These are phyloP conservation scores for Ricinus communis DNA, from an alignment of 345 rosid species.

Conservation along the genomic window DNA sequence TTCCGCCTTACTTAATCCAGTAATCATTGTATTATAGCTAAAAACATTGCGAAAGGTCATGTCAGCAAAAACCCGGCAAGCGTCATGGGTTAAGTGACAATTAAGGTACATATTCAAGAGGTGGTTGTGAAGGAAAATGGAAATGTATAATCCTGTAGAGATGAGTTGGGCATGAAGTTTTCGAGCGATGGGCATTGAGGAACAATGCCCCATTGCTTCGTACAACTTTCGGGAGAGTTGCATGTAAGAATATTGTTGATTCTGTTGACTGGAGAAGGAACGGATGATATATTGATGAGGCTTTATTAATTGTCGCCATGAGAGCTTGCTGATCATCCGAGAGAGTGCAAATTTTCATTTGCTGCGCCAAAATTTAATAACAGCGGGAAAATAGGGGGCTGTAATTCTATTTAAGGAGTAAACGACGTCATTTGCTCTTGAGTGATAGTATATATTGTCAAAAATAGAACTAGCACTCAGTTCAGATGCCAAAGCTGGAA, in stretches of 20 bases:
- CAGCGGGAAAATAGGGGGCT: background rate
- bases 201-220: slow-evolving; percentile 21
- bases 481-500: too few species aligned
- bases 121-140: slow-evolving; percentile 26
- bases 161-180: slow-evolving; percentile 28
- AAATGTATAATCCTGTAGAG: slow-evolving; percentile 14
- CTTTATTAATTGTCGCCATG: slow-evolving; percentile 9
- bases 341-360: background rate
- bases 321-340: slow-evolving; percentile 6
- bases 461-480: too few species aligned
- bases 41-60: slow-evolving; percentile 14
- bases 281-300: background rate
- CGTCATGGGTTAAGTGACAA: slow-evolving; percentile 21
- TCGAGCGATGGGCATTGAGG: slow-evolving; percentile 11
- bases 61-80: slow-evolving; percentile 10
- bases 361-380: background rate
- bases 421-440: background rate
- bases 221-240: slow-evolving; percentile 14
- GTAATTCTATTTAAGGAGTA: too few species aligned
- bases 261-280: slow-evolving; percentile 1
- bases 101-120: slow-evolving; percentile 21
- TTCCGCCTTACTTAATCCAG: slow-evolving; percentile 1
- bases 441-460: too few species aligned
- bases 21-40: slow-evolving; percentile 15
- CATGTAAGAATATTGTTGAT: background rate